Evolutionary conservation across 2,329 filamentous ascomycete genomes (phyloP).

Genomic region (Fusarium domesticum): DNA sequence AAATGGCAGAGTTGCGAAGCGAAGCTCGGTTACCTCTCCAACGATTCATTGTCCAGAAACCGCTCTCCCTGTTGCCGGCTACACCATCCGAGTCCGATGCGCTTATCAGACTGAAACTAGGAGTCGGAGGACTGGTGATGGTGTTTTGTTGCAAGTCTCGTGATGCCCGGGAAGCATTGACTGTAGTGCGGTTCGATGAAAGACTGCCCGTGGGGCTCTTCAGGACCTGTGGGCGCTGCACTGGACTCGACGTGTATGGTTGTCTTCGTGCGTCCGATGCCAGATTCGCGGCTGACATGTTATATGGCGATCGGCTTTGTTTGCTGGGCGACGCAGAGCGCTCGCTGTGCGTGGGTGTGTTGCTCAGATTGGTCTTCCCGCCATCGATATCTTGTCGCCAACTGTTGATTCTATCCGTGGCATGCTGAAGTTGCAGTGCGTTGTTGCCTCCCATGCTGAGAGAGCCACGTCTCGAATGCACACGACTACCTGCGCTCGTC

Average conservation of each 20-base stretch:
- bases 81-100: conserved; percentile 35
- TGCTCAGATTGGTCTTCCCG: conserved; percentile 37
- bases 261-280: conserved; percentile 47
- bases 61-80: conserved; percentile 41
- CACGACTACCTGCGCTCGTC: conserved; percentile 48
- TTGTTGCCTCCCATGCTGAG: conserved; percentile 39
- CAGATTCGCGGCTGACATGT: conserved; percentile 38
- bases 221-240: conserved; percentile 16
- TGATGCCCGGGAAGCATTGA: conserved; percentile 27
- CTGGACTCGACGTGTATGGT: conserved; percentile 37
- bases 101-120: conserved; percentile 52
- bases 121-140: conserved; percentile 46
- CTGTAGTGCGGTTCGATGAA: conserved; percentile 25
- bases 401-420: conserved; percentile 74
- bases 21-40: conserved; percentile 47
- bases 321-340: conserved; percentile 56
- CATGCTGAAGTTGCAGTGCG: conserved; percentile 31
- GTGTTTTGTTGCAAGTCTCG: conserved; percentile 28
- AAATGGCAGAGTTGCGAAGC: conserved; percentile 31
- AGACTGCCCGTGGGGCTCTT: conserved; percentile 41
- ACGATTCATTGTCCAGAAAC: conserved; percentile 57
- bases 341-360: conserved; percentile 46
- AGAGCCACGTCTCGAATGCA: conserved; percentile 53
- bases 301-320: conserved; percentile 36
- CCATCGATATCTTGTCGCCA: conserved; percentile 72